Percentiles rank a stretch among this genome's conserved stretches.
Evolutionary conservation across 2,329 filamentous ascomycete species (phyloP).

Genomic region (Pseudogymnoascus verrucosus): DNA sequence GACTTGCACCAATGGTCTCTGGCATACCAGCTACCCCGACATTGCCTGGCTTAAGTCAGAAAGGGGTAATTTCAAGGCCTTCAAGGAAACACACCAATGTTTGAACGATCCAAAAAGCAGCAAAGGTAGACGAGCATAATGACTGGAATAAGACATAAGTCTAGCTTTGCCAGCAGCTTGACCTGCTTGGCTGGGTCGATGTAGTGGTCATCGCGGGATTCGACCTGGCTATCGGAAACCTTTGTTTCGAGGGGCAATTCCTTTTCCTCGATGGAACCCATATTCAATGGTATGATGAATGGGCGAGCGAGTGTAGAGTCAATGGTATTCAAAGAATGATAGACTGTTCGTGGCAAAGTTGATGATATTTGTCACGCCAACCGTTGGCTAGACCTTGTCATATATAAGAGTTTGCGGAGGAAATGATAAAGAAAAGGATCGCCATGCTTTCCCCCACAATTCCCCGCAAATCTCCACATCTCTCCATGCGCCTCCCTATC

Average conservation of each 20-base stretch:
- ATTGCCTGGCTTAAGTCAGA: slow-evolving; percentile 14
- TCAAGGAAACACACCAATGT: slow-evolving; percentile 17
- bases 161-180: slow-evolving; percentile 38
- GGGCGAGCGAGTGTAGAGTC: neutral
- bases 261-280: neutral
- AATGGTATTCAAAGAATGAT: neutral
- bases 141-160: slow-evolving; percentile 32
- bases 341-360: neutral
- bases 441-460: neutral
- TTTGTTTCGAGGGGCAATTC: slow-evolving; percentile 6
- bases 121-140: slow-evolving; percentile 47
- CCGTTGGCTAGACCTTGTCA: neutral
- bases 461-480: slow-evolving; percentile 3
- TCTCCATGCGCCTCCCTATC: slow-evolving; percentile 3
- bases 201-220: slow-evolving; percentile 11
- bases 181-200: slow-evolving; percentile 37
- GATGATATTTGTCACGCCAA: neutral
- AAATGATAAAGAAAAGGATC: slow-evolving; percentile 2
- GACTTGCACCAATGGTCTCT: slow-evolving; percentile 14
- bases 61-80: neutral
- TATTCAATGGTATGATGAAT: neutral
- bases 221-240: slow-evolving; percentile 1
- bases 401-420: slow-evolving; percentile 6
- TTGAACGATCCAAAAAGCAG: slow-evolving; percentile 42
- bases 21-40: slow-evolving; percentile 17